Evolutionary conservation across 2,329 filamentous ascomycete species (phyloP).

Genomic region (Pseudocercospora musae): DNA sequence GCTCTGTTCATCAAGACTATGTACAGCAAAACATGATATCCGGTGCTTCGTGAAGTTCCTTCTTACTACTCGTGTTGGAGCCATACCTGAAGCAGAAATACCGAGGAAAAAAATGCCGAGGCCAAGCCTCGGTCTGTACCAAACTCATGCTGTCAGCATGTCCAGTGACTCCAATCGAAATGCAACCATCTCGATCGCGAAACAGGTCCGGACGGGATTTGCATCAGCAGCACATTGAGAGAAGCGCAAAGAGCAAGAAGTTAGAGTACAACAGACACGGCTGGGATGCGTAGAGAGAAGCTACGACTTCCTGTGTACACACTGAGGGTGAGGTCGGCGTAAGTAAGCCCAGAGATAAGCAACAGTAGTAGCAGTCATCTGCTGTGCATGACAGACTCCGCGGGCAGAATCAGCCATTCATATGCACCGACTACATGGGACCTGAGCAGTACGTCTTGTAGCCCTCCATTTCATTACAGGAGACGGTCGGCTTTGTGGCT

Average conservation of each 20-base stretch:
- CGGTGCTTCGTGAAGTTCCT: not conserved
- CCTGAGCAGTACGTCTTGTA: not conserved
- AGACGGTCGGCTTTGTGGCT: not conserved
- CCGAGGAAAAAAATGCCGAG: not conserved
- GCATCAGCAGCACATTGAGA: too few relatives aligned
- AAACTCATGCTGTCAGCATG: not conserved
- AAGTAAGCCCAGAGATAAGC: not conserved
- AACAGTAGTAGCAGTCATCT: not conserved
- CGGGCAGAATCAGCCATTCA: not conserved
- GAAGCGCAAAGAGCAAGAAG: not conserved
- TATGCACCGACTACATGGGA: not conserved
- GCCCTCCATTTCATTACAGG: not conserved
- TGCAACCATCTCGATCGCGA: not conserved
- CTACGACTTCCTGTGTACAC: not conserved
- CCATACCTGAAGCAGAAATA: not conserved
- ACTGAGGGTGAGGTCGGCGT: not conserved
- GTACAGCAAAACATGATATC: too few relatives aligned
- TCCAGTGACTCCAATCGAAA: not conserved
- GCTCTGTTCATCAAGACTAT: too few relatives aligned
- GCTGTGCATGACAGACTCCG: not conserved
- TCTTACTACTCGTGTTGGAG: not conserved
- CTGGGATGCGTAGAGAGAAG: not conserved
- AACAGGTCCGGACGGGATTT: too few relatives aligned
- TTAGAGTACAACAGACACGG: not conserved
- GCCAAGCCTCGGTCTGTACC: not conserved